Conservation (phyloP, 106 monocot species). For the Acorus calamus region DNA sequence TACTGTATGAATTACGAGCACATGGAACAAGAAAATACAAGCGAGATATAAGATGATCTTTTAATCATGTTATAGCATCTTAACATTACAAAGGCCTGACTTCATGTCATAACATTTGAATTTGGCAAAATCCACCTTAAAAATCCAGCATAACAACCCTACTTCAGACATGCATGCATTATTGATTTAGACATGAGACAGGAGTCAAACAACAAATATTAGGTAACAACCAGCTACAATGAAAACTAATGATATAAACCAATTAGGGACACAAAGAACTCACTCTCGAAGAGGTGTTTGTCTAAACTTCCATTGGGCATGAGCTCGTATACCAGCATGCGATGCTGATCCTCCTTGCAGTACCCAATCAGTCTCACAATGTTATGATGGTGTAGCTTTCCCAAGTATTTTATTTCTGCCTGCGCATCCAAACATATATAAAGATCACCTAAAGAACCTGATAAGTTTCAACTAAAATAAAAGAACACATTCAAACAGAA, state of each 20-base stretch:
- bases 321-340: constrained; percentile 85
- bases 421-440: constrained; percentile 3
- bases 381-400: constrained; percentile 75
- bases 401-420: constrained; percentile 87
- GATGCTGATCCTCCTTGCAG: constrained; percentile 79
- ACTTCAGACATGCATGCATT: too few relatives aligned
- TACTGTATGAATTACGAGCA: background rate
- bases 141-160: too few relatives aligned
- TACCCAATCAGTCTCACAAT: constrained; percentile 80
- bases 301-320: constrained; percentile 90
- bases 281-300: constrained; percentile 95
- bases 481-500: background rate
- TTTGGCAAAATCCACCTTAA: too few relatives aligned
- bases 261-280: constrained; percentile 1
- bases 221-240: background rate
- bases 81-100: too few relatives aligned
- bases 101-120: too few relatives aligned
- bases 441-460: background rate
- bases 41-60: too few relatives aligned
- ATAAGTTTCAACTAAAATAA: background rate
- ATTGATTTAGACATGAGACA: too few relatives aligned
- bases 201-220: too few relatives aligned
- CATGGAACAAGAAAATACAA: too few relatives aligned
- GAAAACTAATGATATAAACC: background rate
- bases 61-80: too few relatives aligned